phyloP scores from a whole-genome alignment of 495 filamentous ascomycete species.

The Glarea lozoyensis region DNA sequence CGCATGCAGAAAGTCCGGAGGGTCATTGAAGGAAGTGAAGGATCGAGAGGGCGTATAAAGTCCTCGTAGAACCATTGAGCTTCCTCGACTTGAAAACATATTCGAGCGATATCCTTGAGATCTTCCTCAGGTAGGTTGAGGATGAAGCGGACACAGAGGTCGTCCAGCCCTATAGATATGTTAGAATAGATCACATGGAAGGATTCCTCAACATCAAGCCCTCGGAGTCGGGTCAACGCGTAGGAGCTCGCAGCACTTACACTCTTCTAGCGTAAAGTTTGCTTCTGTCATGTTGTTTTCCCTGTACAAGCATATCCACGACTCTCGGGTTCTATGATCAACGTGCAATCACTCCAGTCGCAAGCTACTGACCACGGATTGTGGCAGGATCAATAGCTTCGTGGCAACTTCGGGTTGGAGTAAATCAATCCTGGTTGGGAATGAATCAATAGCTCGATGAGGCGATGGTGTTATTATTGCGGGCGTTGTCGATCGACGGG shows the following conservation, averaged over 20 bases:
- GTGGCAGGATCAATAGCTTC: too few species aligned
- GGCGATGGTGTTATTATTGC: too few species aligned
- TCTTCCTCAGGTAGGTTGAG: slow-evolving; percentile 91
- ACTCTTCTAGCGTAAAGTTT: slow-evolving; percentile 84
- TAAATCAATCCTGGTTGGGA: too few species aligned
- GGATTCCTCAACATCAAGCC: too few species aligned
- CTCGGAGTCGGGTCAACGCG: background rate
- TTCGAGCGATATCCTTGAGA: slow-evolving; percentile 56
- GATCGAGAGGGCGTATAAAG: slow-evolving; percentile 88
- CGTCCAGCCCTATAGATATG: slow-evolving; percentile 88
- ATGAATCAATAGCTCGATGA: too few species aligned
- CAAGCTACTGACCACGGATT: too few species aligned
- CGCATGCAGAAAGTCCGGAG: slow-evolving; percentile 74
- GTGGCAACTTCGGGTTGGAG: too few species aligned
- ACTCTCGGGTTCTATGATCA: too few species aligned
- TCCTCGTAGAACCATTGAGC: slow-evolving; percentile 99
- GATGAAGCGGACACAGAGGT: slow-evolving; percentile 90
- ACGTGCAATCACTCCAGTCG: too few species aligned
- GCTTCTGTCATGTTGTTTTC: slow-evolving; percentile 59
- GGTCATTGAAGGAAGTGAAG: slow-evolving; percentile 71
- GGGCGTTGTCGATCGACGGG: too few species aligned
- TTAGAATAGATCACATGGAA: too few species aligned
- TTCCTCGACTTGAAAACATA: slow-evolving; percentile 97
- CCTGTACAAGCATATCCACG: slow-evolving; percentile 37
- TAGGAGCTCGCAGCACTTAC: slow-evolving; percentile 39